A percentile compares a stretch with the other conserved stretches of the same genome.
Evolutionary conservation across 345 rosid genomes (phyloP).

Genomic region (thale cress (Arabidopsis thaliana)): TAIR10.1 NC_003070.9:635001-635500

Average conservation of each 20-base stretch:
- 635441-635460: not conserved
- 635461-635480: constrained; percentile 59
- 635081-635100: not conserved
- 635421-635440: constrained; percentile 21
- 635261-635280: constrained; percentile 23
- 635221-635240: constrained; percentile 32
- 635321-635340: constrained; percentile 23
- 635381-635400: not conserved
- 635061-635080: not conserved
- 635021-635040: not conserved
- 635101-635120: constrained; percentile 16
- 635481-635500: constrained; percentile 85
- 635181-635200: not conserved
- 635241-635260: constrained; percentile 25
- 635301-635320: constrained; percentile 33
- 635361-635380: constrained; percentile 1
- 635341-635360: constrained; percentile 15
- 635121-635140: constrained; percentile 1
- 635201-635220: constrained; percentile 29
- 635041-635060: constrained; percentile 4
- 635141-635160: constrained; percentile 21
- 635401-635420: constrained; percentile 46
- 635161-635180: constrained; percentile 24
- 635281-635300: not conserved
- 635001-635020: not conserved